A percentile compares a stretch with the other conserved stretches of the same genome.
Conservation (phyloP, 495 filamentous ascomycete genomes). For the Aspergillus ostianus region DNA sequence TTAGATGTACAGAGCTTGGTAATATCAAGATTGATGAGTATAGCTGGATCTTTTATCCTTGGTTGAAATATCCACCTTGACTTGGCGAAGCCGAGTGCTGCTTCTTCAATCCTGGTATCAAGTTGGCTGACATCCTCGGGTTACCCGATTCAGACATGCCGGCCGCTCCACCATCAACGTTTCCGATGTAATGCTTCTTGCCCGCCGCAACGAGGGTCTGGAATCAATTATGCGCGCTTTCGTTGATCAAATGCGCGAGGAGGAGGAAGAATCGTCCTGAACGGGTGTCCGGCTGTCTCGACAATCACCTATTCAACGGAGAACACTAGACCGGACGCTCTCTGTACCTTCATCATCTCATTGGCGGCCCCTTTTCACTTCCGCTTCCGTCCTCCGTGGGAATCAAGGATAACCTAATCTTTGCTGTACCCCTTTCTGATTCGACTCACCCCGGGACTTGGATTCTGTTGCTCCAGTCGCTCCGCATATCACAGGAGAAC, state of each 20-base stretch:
- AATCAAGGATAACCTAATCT: background rate
- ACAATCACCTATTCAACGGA: background rate
- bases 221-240: slow-evolving; percentile 67
- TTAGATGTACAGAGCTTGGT: background rate
- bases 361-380: slow-evolving; percentile 2
- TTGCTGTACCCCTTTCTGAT: background rate
- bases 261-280: slow-evolving; percentile 17
- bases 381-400: background rate
- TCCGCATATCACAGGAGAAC: background rate
- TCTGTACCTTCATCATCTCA: background rate
- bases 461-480: background rate
- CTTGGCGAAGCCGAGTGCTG: background rate
- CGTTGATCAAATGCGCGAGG: slow-evolving; percentile 53
- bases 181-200: slow-evolving; percentile 83
- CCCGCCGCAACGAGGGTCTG: slow-evolving; percentile 81
- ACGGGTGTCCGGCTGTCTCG: background rate
- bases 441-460: background rate
- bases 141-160: slow-evolving; percentile 59
- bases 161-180: slow-evolving; percentile 76
- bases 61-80: background rate
- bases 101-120: background rate
- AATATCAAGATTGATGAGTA: background rate
- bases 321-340: background rate
- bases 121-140: slow-evolving; percentile 14
- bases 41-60: background rate